A percentile compares a stretch with the other conserved stretches of the same genome.
phyloP scores from a whole-genome alignment of 2,329 filamentous ascomycete species.

The Tolypocladium endophyticum region DNA sequence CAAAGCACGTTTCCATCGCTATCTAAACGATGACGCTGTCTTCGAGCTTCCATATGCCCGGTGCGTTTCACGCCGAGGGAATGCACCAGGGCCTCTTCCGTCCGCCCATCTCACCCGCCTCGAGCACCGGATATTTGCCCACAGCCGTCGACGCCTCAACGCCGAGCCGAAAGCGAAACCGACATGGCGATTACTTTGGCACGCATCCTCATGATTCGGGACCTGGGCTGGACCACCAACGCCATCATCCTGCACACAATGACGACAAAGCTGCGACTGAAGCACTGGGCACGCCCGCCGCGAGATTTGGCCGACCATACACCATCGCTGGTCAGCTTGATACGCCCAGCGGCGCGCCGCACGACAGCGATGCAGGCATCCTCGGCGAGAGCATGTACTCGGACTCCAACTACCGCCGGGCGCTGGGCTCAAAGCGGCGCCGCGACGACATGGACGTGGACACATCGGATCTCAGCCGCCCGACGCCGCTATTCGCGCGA shows the following conservation, averaged over 20 bases:
- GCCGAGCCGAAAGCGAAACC: conserved; percentile 36
- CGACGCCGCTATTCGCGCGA: conserved; percentile 21
- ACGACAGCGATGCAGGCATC: conserved; percentile 15
- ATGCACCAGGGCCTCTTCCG: conserved; percentile 36
- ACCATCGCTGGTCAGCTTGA: conserved; percentile 44
- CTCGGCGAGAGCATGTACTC: conserved; percentile 47
- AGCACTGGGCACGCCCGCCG: conserved; percentile 36
- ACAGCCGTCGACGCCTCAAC: conserved; percentile 10
- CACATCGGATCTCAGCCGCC: conserved; percentile 12
- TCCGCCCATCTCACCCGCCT: conserved; percentile 30
- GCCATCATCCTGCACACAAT: conserved; percentile 1
- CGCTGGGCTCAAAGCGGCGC: conserved; percentile 35
- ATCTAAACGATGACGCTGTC: conserved; percentile 13
- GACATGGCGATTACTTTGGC: conserved; percentile 10
- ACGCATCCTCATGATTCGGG: background rate
- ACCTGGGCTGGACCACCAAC: conserved; percentile 1
- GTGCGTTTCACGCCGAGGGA: conserved; percentile 22
- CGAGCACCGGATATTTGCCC: conserved; percentile 28
- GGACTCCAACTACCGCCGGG: conserved; percentile 44
- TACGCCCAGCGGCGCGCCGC: conserved; percentile 27
- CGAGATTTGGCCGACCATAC: conserved; percentile 21
- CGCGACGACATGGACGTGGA: conserved; percentile 25
- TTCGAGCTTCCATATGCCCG: conserved; percentile 24
- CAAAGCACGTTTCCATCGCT: background rate
- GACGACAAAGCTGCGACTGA: conserved; percentile 33